Evolutionary conservation across 129 eudicot species (phyloP), one percentile per base, ranked within the genome.

Genomic region (Deinandra increscens): DNA sequence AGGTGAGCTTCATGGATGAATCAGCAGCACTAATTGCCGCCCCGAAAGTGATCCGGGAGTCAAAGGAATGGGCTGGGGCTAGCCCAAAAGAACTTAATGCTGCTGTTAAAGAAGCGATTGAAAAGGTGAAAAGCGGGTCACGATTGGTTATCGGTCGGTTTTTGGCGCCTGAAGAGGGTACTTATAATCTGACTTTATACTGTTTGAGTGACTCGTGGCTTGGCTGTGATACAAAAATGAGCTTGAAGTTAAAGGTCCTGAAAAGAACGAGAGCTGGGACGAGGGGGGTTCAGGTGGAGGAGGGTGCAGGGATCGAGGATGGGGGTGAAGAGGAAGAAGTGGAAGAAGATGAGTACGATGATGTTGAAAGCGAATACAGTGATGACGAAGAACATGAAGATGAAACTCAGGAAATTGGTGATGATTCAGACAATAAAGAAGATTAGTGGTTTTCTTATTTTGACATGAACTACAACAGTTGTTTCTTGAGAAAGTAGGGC

Each of bases 281-380:
- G 3, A 77, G 97, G 72, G 86, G 87, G 20, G 82, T 20, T 54
- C 42, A 61, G 59, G 82, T 76, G 12, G 97, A 88, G 29, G 96
- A 88, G 60, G 81, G 85, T 59, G 84, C 82, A 1, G 55, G 65
- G 9, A 18, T 67, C 22, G 97, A 85, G 75, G 97, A 91, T 43
- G 95, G 86, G 1, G 80, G 20, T 23, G 95, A 87, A 42, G 97
- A 91, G 71, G 97, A 88, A 66, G 90, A 85, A 38, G 97, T 81
- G 78, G 86, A 80, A 20, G 91, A 82, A 63, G 96, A 91, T 11
- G 97, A 80, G n/a, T 86, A 86, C 29, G 89, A 87, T 60, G 88
- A 88, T 73, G 96, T 88, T 69, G 96, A 88, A 86, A 91, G 97
- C 14, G 97, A 91, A 38, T 88, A 91, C 38, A 88, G 97, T 65